Evolutionary conservation across 2,329 filamentous ascomycete species (phyloP).

Genomic region (Stagonosporopsis vannaccii): DNA sequence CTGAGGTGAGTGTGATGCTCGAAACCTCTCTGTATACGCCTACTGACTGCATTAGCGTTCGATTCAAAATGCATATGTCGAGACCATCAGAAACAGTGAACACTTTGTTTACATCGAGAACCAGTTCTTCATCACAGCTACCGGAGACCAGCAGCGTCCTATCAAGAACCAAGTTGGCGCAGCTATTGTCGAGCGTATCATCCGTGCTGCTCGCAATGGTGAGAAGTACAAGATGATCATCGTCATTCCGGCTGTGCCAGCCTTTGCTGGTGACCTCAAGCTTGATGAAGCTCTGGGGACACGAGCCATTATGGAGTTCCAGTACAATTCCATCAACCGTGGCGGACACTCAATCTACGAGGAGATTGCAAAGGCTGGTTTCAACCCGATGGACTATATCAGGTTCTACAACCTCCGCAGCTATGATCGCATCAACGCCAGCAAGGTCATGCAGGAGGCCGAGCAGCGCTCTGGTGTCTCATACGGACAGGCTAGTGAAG

Average conservation of each 20-base stretch:
- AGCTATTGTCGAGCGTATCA: conserved; percentile 78
- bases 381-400: conserved; percentile 77
- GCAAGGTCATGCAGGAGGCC: conserved; percentile 65
- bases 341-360: conserved; percentile 82
- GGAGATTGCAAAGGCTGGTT: conserved; percentile 67
- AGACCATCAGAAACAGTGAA: conserved; percentile 71
- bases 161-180: conserved; percentile 80
- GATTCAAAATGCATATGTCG: conserved; percentile 83
- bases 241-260: conserved; percentile 80
- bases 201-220: conserved; percentile 70
- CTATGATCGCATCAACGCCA: conserved; percentile 82
- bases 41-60: conserved; percentile 65
- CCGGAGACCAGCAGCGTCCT: conserved; percentile 72
- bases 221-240: conserved; percentile 78
- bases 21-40: background rate
- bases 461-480: conserved; percentile 70
- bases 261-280: conserved; percentile 81
- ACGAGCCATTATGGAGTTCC: conserved; percentile 83
- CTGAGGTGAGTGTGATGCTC: conserved; percentile 55
- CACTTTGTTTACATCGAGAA: conserved; percentile 85
- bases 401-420: conserved; percentile 85
- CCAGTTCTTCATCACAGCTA: conserved; percentile 89
- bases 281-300: conserved; percentile 76
- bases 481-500: conserved; percentile 71
- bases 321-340: conserved; percentile 80